Conservation (phyloP, 306 rosid genomes). For the Cajanus cajan region DNA sequence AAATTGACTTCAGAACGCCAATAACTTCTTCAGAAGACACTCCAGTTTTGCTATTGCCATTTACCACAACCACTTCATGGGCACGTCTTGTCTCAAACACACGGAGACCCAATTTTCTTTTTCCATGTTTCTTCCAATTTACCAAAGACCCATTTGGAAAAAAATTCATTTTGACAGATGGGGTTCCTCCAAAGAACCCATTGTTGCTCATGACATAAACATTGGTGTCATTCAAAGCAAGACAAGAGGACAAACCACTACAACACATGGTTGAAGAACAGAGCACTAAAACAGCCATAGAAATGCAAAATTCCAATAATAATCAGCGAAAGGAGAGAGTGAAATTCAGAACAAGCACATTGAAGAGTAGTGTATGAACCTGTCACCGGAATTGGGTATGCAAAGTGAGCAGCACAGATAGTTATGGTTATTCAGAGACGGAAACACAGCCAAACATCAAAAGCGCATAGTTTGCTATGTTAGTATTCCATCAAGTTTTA, state of each 20-base stretch:
- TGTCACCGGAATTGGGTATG: not conserved
- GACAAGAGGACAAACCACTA: conserved; percentile 36
- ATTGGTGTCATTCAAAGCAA: conserved; percentile 37
- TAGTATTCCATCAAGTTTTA: not conserved
- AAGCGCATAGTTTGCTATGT: not conserved
- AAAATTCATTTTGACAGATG: conserved; percentile 43
- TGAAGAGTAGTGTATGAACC: conserved; percentile 13
- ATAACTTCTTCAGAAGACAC: conserved; percentile 69
- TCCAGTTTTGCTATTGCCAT: conserved; percentile 35
- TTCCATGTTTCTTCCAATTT: conserved; percentile 50
- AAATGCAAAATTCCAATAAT: not conserved
- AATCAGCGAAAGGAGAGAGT: not conserved
- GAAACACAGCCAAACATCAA: not conserved
- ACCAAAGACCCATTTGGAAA: conserved; percentile 42
- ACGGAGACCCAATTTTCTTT: conserved; percentile 40
- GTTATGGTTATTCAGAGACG: not conserved
- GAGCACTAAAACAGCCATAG: conserved; percentile 52
- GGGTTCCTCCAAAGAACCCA: conserved; percentile 37
- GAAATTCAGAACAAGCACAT: conserved; percentile 18
- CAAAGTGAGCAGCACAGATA: not conserved
- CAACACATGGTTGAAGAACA: conserved; percentile 53
- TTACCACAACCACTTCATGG: conserved; percentile 38
- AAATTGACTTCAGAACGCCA: conserved; percentile 58
- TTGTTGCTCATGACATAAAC: conserved; percentile 32
- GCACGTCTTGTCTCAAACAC: conserved; percentile 41